phyloP scores from a whole-genome alignment of 2,329 filamentous ascomycete species.

The Onygenales sp. region DNA sequence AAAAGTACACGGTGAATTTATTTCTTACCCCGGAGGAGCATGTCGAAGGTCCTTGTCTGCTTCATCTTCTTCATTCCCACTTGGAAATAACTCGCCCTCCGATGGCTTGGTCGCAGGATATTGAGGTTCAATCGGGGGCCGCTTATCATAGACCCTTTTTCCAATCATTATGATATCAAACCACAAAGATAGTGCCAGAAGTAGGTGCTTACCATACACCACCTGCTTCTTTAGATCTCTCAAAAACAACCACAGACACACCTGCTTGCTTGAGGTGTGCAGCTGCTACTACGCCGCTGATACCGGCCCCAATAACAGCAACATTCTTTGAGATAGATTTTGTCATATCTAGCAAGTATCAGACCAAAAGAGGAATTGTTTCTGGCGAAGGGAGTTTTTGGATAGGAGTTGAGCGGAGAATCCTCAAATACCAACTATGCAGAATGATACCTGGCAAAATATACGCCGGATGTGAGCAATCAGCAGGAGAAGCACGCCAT shows the following conservation, averaged over 20 bases:
- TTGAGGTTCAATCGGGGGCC: slow-evolving; percentile 36
- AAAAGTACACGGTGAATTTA: too few species aligned
- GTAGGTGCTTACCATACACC: slow-evolving; percentile 43
- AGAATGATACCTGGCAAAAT: too few species aligned
- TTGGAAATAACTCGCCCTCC: slow-evolving; percentile 19
- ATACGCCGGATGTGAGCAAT: too few species aligned
- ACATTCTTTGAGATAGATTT: slow-evolving; percentile 15
- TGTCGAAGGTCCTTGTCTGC: slow-evolving; percentile 22
- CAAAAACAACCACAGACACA: slow-evolving; percentile 45
- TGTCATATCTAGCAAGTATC: too few species aligned
- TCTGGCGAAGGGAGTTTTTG: too few species aligned
- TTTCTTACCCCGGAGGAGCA: slow-evolving; percentile 41
- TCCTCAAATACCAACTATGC: too few species aligned
- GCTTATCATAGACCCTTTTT: slow-evolving; percentile 42
- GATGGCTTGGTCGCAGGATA: slow-evolving; percentile 35
- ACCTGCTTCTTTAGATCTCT: slow-evolving; percentile 43
- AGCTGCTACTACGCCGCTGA: slow-evolving; percentile 40
- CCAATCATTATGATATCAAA: not conserved
- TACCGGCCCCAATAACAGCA: slow-evolving; percentile 44
- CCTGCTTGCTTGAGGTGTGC: slow-evolving; percentile 37
- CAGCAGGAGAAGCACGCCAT: too few species aligned
- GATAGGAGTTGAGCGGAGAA: too few species aligned
- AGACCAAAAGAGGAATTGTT: too few species aligned
- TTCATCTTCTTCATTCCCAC: slow-evolving; percentile 10
- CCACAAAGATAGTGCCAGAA: not conserved